Conservation (phyloP, 768 basidiomycete genomes). For the Lentinula boryana region DNA sequence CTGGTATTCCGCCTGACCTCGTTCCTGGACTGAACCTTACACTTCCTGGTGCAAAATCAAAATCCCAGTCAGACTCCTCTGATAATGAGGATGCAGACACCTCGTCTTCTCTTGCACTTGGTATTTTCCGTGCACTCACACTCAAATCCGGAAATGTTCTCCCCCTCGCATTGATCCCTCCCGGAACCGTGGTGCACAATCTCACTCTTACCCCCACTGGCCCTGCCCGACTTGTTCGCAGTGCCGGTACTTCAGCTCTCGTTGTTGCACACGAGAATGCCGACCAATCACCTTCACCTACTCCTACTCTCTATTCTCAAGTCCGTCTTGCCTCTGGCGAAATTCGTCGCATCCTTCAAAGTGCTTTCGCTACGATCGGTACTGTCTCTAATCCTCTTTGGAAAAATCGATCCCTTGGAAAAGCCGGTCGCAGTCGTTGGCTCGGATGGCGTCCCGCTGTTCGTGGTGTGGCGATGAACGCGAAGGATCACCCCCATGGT, state of each 20-base stretch:
- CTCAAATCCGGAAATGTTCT: slow-evolving; percentile 92
- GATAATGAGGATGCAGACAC: slow-evolving; percentile 12
- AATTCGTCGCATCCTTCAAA: slow-evolving; percentile 75
- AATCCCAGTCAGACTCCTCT: slow-evolving; percentile 6
- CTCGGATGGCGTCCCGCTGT: slow-evolving; percentile 80
- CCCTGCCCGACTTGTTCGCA: slow-evolving; percentile 77
- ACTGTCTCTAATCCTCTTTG: slow-evolving; percentile 88
- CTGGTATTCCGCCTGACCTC: slow-evolving; percentile 74
- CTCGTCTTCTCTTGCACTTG: slow-evolving; percentile 68
- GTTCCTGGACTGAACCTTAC: slow-evolving; percentile 44
- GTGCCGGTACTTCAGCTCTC: slow-evolving; percentile 83
- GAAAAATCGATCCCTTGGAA: slow-evolving; percentile 80
- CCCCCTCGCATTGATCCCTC: slow-evolving; percentile 84
- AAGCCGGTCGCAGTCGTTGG: slow-evolving; percentile 88
- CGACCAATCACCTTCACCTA: slow-evolving; percentile 27
- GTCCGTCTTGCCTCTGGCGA: slow-evolving; percentile 91
- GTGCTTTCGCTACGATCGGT: slow-evolving; percentile 86
- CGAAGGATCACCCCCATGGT: slow-evolving; percentile 92
- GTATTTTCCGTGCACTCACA: slow-evolving; percentile 77
- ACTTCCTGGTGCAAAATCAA: slow-evolving; percentile 9
- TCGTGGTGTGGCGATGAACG: slow-evolving; percentile 96
- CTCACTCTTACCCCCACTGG: slow-evolving; percentile 73
- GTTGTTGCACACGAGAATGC: slow-evolving; percentile 72
- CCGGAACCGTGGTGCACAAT: slow-evolving; percentile 87
- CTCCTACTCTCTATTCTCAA: slow-evolving; percentile 49